Evolutionary conservation across 768 basidiomycete species (phyloP).

Genomic region (Leccinum pellstonianum): DNA sequence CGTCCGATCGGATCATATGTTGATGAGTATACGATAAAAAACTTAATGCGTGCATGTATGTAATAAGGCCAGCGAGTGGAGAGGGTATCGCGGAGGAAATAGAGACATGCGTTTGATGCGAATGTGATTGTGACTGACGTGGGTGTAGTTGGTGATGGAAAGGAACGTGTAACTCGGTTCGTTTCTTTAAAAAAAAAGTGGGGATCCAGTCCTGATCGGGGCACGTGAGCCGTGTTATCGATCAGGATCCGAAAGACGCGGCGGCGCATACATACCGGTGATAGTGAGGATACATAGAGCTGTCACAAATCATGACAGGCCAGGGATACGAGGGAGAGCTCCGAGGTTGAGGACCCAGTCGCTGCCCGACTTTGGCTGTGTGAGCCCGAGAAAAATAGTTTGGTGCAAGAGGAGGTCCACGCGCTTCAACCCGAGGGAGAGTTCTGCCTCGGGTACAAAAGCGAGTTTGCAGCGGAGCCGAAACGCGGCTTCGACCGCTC

Average conservation of each 20-base stretch:
- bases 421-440: slow-evolving; percentile 50
- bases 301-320: slow-evolving; percentile 11
- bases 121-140: slow-evolving; percentile 11
- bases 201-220: slow-evolving; percentile 26
- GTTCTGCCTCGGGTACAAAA: slow-evolving; percentile 41
- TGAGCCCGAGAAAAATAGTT: slow-evolving; percentile 54
- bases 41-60: slow-evolving; percentile 7
- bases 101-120: slow-evolving; percentile 17
- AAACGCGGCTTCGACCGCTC: slow-evolving; percentile 42
- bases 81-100: slow-evolving; percentile 11
- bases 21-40: slow-evolving; percentile 14
- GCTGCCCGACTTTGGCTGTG: slow-evolving; percentile 34
- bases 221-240: neutral
- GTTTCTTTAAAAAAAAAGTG: slow-evolving; percentile 1
- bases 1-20: neutral
- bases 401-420: slow-evolving; percentile 54
- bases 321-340: slow-evolving; percentile 2
- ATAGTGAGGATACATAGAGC: slow-evolving; percentile 15
- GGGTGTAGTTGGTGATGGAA: slow-evolving; percentile 13
- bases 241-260: neutral
- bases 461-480: slow-evolving; percentile 45
- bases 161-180: slow-evolving; percentile 15
- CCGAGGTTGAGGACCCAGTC: slow-evolving; percentile 39
- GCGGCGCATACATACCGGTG: slow-evolving; percentile 16
- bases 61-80: slow-evolving; percentile 3